A percentile compares a stretch with the other conserved stretches of the same genome.
These are phyloP conservation scores for Bipolaris sorokiniana DNA, from an alignment of 2,329 filamentous ascomycete species.

Conservation along the genomic window DNA sequence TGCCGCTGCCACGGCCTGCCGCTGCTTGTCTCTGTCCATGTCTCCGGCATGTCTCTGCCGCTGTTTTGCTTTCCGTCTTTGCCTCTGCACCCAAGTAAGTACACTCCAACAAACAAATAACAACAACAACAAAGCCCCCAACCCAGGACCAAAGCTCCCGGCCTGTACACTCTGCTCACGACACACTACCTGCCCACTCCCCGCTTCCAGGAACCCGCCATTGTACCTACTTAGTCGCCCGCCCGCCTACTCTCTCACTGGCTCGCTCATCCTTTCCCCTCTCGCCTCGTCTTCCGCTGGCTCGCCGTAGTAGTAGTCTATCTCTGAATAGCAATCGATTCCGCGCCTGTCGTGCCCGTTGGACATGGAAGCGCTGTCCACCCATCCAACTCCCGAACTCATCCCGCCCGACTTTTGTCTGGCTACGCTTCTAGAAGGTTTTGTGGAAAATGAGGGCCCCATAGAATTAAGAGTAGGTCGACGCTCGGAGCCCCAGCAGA, in stretches of 20 bases:
- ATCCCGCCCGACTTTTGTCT: constrained; percentile 35
- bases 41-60: too few species aligned
- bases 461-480: constrained; percentile 22
- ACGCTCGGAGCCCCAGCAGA: constrained; percentile 27
- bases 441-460: constrained; percentile 42
- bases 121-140: too few species aligned
- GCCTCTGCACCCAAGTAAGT: too few species aligned
- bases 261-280: not conserved
- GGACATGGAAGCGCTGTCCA: constrained; percentile 32
- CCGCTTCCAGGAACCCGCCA: constrained; percentile 1
- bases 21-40: too few species aligned
- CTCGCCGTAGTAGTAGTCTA: not conserved
- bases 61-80: too few species aligned
- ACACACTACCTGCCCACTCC: constrained; percentile 6
- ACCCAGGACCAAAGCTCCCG: too few species aligned
- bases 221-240: not conserved
- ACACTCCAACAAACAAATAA: too few species aligned
- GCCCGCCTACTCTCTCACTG: not conserved
- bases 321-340: constrained; percentile 1
- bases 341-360: constrained; percentile 32
- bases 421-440: constrained; percentile 49
- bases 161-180: not conserved
- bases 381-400: constrained; percentile 32
- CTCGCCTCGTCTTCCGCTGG: not conserved
- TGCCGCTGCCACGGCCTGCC: too few species aligned